phyloP scores from a whole-genome alignment of 805 yeast genomes.

The Suhomyces xylopsoci region DNA sequence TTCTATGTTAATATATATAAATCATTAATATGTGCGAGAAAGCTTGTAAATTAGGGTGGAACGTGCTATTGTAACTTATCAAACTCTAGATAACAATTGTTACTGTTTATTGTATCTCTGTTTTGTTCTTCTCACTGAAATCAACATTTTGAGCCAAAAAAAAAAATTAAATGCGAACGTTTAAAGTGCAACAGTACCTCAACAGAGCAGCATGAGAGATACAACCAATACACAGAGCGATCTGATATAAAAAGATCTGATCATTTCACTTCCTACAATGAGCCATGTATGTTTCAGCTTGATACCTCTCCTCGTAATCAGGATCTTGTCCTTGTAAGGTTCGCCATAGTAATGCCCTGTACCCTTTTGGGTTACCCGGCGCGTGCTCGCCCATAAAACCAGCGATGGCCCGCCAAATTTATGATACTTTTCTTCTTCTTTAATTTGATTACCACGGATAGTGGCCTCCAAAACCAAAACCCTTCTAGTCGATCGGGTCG shows the following conservation, averaged over 20 bases:
- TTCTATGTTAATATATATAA: constrained; percentile 5
- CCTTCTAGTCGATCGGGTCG: constrained; percentile 22
- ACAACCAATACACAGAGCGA: no score
- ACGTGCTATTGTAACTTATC: background rate
- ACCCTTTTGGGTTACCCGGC: constrained; percentile 1
- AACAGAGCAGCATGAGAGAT: background rate
- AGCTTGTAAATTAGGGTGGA: background rate
- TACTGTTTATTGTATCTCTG: background rate
- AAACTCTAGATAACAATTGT: background rate
- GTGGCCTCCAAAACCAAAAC: constrained; percentile 29
- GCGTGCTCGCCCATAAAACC: background rate
- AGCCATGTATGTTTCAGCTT: background rate
- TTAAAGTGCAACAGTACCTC: no score
- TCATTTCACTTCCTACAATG: background rate
- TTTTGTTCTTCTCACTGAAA: background rate
- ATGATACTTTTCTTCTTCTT: constrained; percentile 1
- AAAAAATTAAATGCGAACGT: background rate
- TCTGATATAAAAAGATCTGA: background rate
- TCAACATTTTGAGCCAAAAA: background rate
- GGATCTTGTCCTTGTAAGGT: background rate
- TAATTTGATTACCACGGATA: constrained; percentile 34
- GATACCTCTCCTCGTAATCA: background rate
- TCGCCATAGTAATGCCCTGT: background rate
- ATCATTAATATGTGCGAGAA: background rate
- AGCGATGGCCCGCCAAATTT: background rate